Evolutionary conservation across 2,329 filamentous ascomycete species (phyloP).

Genomic region (Phialophora tarda): DNA sequence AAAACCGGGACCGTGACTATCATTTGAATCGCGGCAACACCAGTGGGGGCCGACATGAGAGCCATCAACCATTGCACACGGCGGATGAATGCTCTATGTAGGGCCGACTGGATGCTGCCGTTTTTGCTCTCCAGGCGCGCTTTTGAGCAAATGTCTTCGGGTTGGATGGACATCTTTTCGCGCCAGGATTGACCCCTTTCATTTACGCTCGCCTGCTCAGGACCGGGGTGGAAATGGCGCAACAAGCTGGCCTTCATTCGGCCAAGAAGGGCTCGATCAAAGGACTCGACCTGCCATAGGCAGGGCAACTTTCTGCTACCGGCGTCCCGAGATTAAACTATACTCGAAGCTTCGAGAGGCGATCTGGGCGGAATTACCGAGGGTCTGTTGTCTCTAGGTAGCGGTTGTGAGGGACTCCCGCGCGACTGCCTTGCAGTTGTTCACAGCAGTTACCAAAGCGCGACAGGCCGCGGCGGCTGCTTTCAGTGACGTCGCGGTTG

Average conservation of each 20-base stretch:
- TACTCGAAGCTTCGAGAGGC: background rate
- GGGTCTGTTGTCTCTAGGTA: no score
- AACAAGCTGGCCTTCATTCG: background rate
- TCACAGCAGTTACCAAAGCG: no score
- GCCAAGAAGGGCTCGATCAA: background rate
- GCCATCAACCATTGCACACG: background rate
- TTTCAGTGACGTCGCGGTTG: no score
- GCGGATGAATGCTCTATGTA: background rate
- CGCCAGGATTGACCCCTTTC: background rate
- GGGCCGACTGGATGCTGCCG: background rate
- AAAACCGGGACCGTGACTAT: constrained; percentile 4
- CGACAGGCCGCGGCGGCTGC: no score
- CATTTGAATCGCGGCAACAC: background rate
- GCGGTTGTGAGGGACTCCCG: no score
- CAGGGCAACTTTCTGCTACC: background rate
- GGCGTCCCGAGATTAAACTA: background rate
- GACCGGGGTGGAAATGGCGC: background rate
- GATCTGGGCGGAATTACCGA: no score
- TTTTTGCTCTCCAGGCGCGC: background rate
- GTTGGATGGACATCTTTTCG: background rate
- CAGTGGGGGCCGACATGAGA: background rate
- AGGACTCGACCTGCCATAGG: background rate
- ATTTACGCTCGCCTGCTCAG: background rate
- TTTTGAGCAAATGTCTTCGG: background rate
- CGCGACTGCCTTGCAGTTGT: no score